Percentiles rank a stretch among this genome's conserved stretches.
Conservation (phyloP, 2,329 filamentous ascomycete species). For the Nothophoma quercina region DNA sequence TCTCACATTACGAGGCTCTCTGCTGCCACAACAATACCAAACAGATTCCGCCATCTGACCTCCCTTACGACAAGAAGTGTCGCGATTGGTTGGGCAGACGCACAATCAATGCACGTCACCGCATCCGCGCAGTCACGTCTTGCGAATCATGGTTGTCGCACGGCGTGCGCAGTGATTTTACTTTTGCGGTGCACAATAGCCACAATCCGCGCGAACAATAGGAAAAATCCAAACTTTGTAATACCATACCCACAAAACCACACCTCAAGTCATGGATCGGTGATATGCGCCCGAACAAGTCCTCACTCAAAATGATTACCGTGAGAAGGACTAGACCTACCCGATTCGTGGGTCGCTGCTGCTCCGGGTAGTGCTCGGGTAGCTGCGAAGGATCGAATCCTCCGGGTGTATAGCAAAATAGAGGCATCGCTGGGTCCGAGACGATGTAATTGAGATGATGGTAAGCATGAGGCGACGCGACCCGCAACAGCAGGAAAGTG, state of each 20-base stretch:
- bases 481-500: background rate
- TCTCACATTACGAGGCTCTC: slow-evolving; percentile 3
- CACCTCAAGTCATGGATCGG: background rate
- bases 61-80: background rate
- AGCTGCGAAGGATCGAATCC: background rate
- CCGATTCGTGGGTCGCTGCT: slow-evolving; percentile 9
- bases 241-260: background rate
- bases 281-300: slow-evolving; percentile 7
- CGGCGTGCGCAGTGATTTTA: slow-evolving; percentile 3
- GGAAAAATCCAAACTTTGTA: background rate
- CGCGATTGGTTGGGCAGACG: background rate
- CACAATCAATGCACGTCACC: slow-evolving; percentile 1
- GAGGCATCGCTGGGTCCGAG: background rate
- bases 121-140: background rate
- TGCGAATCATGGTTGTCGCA: background rate
- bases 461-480: background rate
- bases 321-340: background rate
- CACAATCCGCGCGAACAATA: slow-evolving; percentile 7
- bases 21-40: slow-evolving; percentile 9
- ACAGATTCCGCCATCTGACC: slow-evolving; percentile 6
- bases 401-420: slow-evolving; percentile 5
- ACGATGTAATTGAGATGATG: background rate
- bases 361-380: too few relatives aligned
- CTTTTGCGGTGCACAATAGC: slow-evolving; percentile 10
- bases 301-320: background rate